Evolutionary conservation across 225 moss, liverwort and hornwort species (phyloP), one percentile per base, ranked within the genome.

Genomic region (Ulota crispa): DNA sequence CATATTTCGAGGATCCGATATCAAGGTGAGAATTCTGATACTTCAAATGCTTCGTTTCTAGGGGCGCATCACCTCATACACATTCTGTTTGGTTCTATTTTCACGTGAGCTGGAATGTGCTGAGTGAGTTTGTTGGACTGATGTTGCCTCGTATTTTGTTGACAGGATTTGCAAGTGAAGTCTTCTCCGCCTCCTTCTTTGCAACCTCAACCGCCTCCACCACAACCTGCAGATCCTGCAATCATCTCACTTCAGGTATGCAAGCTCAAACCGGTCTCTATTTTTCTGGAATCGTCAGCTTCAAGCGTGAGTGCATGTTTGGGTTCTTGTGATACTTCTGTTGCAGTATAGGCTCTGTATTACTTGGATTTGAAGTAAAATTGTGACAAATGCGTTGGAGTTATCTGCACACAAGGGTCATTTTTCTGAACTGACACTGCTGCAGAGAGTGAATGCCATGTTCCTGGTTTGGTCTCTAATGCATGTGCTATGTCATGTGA

Each of bases 131-230:
- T 45, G 4, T 30, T 16, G n/a, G 10, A 59, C 66, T 87, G 42
- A 91, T 72, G 8, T 57, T 62, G 26, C 30, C 14, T 75, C 13
- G 41, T 52, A 42, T 36, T 3, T 6, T 67, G 37, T 77, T 64
- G 31, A 55, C 91, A 99, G 98, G 98, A 99, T 90, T 84, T 99
- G 77, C 96, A 96, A 99, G 98, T 99, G 87, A 99, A 99, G 87
- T 99, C 96, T 54, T 96, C 98, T 73, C 98, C 97, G 59, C 93
- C 95, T 71, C 85, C 94, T 32, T 91, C 92, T 75, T 85, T 96
- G 83, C 95, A 94, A 71, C 89, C 92, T 3, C 93, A 87, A 32
- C 89, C 92, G 21, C 93, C 93, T 36, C 93, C 91, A 73, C 89
- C 93, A 23, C 96, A 94, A 70, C 94, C 96, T 19, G 89, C 89